Conservation (phyloP, 495 filamentous ascomycete species). For the Neurospora intermedia region DNA sequence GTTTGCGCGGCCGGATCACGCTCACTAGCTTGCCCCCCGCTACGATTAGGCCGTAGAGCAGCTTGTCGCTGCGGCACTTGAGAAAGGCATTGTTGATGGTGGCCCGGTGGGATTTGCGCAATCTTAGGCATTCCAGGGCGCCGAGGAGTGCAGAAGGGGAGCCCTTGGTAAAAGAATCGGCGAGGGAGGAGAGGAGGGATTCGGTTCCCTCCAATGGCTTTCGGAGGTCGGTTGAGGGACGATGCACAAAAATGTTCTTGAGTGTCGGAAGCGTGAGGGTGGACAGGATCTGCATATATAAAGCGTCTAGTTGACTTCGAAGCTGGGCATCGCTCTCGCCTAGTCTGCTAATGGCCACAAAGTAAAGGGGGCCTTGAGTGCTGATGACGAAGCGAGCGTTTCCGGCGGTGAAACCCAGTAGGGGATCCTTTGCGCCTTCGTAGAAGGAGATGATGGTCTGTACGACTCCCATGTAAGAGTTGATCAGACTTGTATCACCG, state of each 20-base stretch:
- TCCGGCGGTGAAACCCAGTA: slow-evolving; percentile 76
- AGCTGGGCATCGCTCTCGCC: slow-evolving; percentile 86
- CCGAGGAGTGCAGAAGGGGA: slow-evolving; percentile 82
- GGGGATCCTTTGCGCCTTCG: slow-evolving; percentile 59
- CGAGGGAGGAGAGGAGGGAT: slow-evolving; percentile 76
- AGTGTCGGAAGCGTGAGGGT: slow-evolving; percentile 88
- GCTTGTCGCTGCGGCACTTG: slow-evolving; percentile 56
- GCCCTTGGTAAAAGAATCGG: slow-evolving; percentile 87
- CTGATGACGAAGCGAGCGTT: slow-evolving; percentile 74
- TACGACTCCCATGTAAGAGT: slow-evolving; percentile 87
- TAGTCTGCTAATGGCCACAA: slow-evolving; percentile 85
- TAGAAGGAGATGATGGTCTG: slow-evolving; percentile 98
- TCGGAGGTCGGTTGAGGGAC: slow-evolving; percentile 83
- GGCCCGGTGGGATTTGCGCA: slow-evolving; percentile 78
- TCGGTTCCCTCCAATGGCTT: slow-evolving; percentile 93
- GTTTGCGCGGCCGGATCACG: slow-evolving; percentile 85
- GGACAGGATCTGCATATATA: slow-evolving; percentile 97
- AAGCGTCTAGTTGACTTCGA: slow-evolving; percentile 74
- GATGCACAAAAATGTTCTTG: slow-evolving; percentile 76
- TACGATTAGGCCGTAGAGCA: slow-evolving; percentile 90
- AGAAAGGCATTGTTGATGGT: slow-evolving; percentile 79
- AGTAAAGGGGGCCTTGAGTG: slow-evolving; percentile 74
- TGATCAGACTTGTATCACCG: slow-evolving; percentile 79
- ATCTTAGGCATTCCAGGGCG: slow-evolving; percentile 78
- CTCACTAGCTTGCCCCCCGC: slow-evolving; percentile 90